Conservation (phyloP, 768 basidiomycete species). For the Calvatia gigantea region DNA sequence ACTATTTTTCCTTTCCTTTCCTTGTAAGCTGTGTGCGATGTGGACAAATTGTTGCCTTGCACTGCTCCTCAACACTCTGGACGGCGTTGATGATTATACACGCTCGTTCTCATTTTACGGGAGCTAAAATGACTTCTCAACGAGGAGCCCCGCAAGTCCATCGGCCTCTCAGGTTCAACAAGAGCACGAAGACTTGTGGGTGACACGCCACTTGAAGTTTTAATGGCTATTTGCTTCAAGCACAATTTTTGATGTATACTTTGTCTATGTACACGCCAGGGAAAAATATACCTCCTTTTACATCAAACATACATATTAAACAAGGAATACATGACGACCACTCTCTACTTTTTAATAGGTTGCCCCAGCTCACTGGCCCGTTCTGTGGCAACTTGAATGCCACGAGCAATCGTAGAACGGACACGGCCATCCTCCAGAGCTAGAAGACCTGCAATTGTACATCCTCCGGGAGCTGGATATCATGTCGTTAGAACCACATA, state of each 20-base stretch:
- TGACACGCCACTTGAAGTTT: conserved; percentile 24
- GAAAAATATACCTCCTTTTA: neutral
- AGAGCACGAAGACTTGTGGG: conserved; percentile 23
- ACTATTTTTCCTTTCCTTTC: neutral
- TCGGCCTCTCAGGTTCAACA: conserved; percentile 16
- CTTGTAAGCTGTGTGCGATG: neutral
- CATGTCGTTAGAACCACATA: neutral
- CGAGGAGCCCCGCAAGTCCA: conserved; percentile 23
- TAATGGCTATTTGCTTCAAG: too few species aligned
- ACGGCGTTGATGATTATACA: conserved; percentile 64
- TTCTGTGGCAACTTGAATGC: conserved; percentile 91
- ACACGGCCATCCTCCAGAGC: conserved; percentile 93
- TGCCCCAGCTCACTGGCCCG: conserved; percentile 85
- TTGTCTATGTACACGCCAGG: neutral
- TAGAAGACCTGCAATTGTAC: conserved; percentile 95
- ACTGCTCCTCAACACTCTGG: conserved; percentile 96
- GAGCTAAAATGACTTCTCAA: conserved; percentile 59
- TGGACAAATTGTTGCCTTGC: neutral
- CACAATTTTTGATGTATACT: neutral
- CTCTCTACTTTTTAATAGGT: conserved; percentile 45
- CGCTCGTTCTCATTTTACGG: conserved; percentile 95
- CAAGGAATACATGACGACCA: neutral
- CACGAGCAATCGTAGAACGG: conserved; percentile 90
- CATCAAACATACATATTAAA: neutral
- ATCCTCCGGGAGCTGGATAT: conserved; percentile 85